phyloP scores from a whole-genome alignment of 2,329 filamentous ascomycete species.

The Alternaria sp. region DNA sequence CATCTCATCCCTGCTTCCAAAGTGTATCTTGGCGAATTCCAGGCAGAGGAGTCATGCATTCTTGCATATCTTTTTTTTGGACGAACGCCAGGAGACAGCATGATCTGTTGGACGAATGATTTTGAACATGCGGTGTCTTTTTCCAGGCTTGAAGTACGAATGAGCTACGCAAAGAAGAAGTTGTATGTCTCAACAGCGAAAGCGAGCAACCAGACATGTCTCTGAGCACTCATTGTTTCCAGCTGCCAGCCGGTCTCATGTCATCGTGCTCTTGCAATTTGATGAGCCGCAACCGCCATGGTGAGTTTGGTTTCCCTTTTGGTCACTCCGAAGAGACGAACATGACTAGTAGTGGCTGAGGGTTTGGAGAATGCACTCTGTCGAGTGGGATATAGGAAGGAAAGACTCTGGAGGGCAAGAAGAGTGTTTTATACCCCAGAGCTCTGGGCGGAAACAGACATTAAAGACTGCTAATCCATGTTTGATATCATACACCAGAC shows the following conservation, averaged over 20 bases:
- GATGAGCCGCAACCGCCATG: neutral
- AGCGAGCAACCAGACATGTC: neutral
- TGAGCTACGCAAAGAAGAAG: neutral
- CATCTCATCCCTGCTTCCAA: too few species aligned
- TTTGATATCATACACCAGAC: neutral
- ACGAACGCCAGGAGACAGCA: neutral
- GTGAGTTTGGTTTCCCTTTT: too few species aligned
- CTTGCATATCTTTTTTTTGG: rapidly evolving
- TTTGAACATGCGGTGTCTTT: neutral
- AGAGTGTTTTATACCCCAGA: neutral
- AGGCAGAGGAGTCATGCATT: neutral
- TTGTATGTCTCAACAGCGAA: neutral
- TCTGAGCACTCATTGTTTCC: neutral
- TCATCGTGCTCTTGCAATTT: too few species aligned
- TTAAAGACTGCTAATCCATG: rapidly evolving
- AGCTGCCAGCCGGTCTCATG: neutral
- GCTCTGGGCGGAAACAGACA: neutral
- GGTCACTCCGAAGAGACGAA: neutral
- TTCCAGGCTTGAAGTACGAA: neutral
- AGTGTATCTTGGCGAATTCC: neutral
- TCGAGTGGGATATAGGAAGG: neutral
- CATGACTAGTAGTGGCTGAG: too few species aligned
- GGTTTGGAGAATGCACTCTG: neutral
- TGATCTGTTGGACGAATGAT: neutral
- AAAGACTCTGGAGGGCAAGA: rapidly evolving